phyloP scores from a whole-genome alignment of 352 stramenopile species.

The Aphanomyces stellatus region DNA sequence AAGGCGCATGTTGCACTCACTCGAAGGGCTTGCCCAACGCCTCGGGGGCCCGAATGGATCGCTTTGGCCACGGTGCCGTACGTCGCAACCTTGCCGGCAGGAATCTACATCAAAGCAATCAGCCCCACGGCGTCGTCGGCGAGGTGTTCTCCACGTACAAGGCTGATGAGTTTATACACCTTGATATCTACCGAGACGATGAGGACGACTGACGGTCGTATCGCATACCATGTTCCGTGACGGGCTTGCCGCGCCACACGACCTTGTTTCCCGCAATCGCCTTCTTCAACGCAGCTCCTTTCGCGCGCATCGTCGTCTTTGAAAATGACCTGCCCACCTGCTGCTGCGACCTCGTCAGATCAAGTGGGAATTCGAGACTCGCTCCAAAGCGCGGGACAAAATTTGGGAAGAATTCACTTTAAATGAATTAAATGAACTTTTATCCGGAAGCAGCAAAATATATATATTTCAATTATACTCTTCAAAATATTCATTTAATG shows the following conservation, averaged over 20 bases:
- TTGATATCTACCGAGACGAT: conserved; percentile 37
- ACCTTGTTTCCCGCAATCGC: not conserved
- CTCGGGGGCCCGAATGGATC: conserved; percentile 52
- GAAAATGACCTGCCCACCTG: no score
- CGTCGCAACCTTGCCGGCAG: conserved; percentile 64
- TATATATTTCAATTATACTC: no score
- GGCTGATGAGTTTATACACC: conserved; percentile 75
- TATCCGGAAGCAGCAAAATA: no score
- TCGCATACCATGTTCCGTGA: conserved; percentile 65
- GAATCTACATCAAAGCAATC: conserved; percentile 36
- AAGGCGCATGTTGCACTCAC: conserved; percentile 26
- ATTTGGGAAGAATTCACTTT: no score
- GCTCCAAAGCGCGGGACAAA: no score
- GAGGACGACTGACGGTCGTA: no score
- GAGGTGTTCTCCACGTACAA: conserved; percentile 24
- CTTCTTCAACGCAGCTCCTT: not conserved
- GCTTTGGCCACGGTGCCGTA: conserved; percentile 57
- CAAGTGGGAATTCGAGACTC: no score
- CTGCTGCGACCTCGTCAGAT: no score
- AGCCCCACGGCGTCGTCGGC: not conserved
- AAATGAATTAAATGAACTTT: no score
- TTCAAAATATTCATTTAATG: not conserved
- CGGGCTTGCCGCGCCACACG: conserved; percentile 50
- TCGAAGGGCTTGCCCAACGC: conserved; percentile 68
- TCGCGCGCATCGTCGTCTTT: not conserved